A percentile compares a stretch with the other conserved stretches of the same genome.
Evolutionary conservation across 345 rosid species (phyloP).

Genomic region (Ceriops decandra): DNA sequence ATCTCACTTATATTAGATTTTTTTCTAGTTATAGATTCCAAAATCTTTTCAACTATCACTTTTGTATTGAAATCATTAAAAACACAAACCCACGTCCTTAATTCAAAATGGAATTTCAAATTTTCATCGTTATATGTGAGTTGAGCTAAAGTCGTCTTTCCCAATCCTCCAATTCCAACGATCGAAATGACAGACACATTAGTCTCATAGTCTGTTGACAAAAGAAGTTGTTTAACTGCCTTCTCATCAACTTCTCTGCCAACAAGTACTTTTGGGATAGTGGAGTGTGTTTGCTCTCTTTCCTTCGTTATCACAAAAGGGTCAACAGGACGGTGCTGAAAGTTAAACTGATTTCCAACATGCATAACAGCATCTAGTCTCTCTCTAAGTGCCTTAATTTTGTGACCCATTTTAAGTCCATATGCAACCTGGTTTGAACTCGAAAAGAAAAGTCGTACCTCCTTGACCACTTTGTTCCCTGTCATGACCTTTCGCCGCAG

Average conservation of each 20-base stretch:
- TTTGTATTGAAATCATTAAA: too few relatives aligned
- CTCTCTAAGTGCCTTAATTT: conserved; percentile 17
- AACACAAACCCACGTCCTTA: conserved; percentile 6
- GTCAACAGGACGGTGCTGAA: not conserved
- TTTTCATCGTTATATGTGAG: not conserved
- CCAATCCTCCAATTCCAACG: too few relatives aligned
- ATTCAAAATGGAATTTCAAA: too few relatives aligned
- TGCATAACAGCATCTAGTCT: conserved; percentile 16
- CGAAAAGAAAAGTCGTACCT: conserved; percentile 14
- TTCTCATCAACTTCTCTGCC: conserved; percentile 25
- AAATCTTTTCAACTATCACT: too few relatives aligned
- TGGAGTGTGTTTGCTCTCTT: conserved; percentile 9
- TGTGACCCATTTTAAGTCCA: conserved; percentile 11
- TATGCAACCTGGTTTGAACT: conserved; percentile 11
- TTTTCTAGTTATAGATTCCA: too few relatives aligned
- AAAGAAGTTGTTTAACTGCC: not conserved
- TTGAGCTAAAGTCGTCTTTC: not conserved
- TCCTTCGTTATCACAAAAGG: not conserved
- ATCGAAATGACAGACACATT: too few relatives aligned
- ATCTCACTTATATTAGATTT: too few relatives aligned
- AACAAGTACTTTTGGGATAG: conserved; percentile 12
- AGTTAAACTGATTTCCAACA: not conserved
- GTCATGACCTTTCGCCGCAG: not conserved
- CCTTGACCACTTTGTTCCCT: not conserved
- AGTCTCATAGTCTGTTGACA: too few relatives aligned